Evolutionary conservation across 1,139 yeast genomes (phyloP), one percentile per base, ranked within the genome.

Genomic region (Pneumocystis oryctolagi): DNA sequence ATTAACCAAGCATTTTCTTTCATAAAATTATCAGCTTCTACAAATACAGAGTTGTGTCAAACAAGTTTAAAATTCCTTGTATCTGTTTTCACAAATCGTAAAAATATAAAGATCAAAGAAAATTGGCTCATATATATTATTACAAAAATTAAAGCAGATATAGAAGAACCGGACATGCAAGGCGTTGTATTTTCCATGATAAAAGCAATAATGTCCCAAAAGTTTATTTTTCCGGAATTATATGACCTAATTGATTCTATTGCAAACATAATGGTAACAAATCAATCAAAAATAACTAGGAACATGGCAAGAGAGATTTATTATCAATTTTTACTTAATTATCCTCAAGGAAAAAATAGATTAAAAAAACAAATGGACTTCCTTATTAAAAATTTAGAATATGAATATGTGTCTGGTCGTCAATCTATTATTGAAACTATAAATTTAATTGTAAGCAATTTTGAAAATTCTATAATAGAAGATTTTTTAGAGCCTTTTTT

Each of bases 391-490:
- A 92, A 94, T 72, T 77, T 94, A 70, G 80, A 84, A 34, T 94
- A 94, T 71, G 92, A 95, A 16, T 84, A 96, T 4, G 85, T 85
- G 66, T 81, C 83, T 59, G 99, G 98, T 62, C 80, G 97, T 64
- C 85, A 86, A 69, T 88, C 97, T 0, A 95, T 89, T 1, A 82
- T 92, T 87, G 98, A 92, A 70, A 78, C 90, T 70, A 77, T 92
- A 61, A 86, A 85, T 69, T 77, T 83, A 67, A 79, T 92, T 64
- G 77, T 92, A 37, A 77, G 79, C 60, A 87, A 86, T 71, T 81
- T 92, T 4, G 83, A 85, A 12, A 76, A 78, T 5, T 85, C 82
- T 1, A 77, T 89, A 57, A 66, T 77, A n/a, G 75, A 89, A 62
- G 76, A 77, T 5, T 84, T 83, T 64, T 74, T 89, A 62, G 79